Evolutionary conservation across 2,329 filamentous ascomycete genomes (phyloP), one percentile per base, ranked within the genome.

Genomic region (Byssothecium circinans): DNA sequence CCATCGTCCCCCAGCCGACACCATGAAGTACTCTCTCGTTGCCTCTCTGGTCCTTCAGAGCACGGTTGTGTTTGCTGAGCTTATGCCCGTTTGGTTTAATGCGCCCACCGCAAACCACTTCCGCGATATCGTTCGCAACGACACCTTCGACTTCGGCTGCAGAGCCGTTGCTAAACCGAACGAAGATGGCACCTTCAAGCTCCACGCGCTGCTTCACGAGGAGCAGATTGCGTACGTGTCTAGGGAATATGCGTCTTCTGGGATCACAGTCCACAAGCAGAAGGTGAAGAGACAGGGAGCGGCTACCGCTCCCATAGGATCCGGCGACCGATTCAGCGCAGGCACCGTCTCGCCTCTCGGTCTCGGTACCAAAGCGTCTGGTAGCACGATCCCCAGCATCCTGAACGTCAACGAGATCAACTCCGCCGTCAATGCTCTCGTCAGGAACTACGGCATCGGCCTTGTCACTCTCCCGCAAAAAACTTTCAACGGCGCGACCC

Each of bases 401-500:
- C 70, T 80, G 60, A 80, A 73, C 40, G 64, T 73, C 30, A 54
- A 58, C 10, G 78, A 80, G 54, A 68, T 80, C 43, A 66, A 68
- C 36, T 74, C 74, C 2, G 78, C 71, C 1, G 64, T 79, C 25
- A 57, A 72, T 22, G 74, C 68, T 20, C 73, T 80, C 19, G 72
- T 69, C 22, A 67, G 57, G 27, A 60, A 74, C 45, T 49, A 49
- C 22, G 71, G 71, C 4, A 64, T 78, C 19, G 61, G 62, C 42
- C 67, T 74, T 14, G 70, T 80, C 50, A 68, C 66, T 2, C 64
- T 75, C 1, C 76, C 77, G 0, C 62, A 74, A 56, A 69, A 68
- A 57, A 79, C 77, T 0, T 71, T 75, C 53, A 70, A 78, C 37
- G 71, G 72, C 19, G 69, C 70, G 2, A 64, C 63, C 3, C 64